A percentile compares a stretch with the other conserved stretches of the same genome.
These are phyloP conservation scores for Starmerella stigmatis DNA, from an alignment of 805 yeast species.

Conservation along the genomic window DNA sequence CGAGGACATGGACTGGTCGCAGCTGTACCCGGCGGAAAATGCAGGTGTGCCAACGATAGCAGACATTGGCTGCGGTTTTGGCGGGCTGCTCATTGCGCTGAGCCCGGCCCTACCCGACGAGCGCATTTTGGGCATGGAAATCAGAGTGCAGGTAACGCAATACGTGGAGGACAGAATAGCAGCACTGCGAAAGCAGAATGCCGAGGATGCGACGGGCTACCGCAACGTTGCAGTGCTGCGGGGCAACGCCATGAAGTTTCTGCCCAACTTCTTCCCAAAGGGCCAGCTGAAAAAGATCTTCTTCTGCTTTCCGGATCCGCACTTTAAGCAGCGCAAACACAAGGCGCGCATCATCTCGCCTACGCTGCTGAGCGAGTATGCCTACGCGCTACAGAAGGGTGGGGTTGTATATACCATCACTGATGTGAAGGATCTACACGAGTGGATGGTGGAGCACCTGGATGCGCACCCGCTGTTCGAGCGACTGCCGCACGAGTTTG, in stretches of 20 bases:
- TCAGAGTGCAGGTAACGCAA: slow-evolving; percentile 93
- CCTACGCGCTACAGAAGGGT: slow-evolving; percentile 74
- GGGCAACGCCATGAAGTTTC: slow-evolving; percentile 94
- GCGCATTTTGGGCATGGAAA: slow-evolving; percentile 88
- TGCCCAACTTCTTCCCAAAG: slow-evolving; percentile 83
- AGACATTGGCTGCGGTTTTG: slow-evolving; percentile 96
- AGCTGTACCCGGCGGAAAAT: slow-evolving; percentile 61
- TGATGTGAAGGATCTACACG: slow-evolving; percentile 84
- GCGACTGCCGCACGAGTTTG: slow-evolving; percentile 71
- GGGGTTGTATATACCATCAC: slow-evolving; percentile 91
- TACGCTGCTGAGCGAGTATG: slow-evolving; percentile 83
- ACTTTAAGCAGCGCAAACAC: slow-evolving; percentile 93
- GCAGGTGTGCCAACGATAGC: slow-evolving; percentile 52
- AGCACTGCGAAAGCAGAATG: slow-evolving; percentile 61
- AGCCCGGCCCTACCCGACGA: slow-evolving; percentile 67
- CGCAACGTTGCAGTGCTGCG: slow-evolving; percentile 83
- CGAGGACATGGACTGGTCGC: slow-evolving; percentile 75
- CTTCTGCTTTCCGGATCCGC: slow-evolving; percentile 99
- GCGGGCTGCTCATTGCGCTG: slow-evolving; percentile 74
- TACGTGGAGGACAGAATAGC: slow-evolving; percentile 91
- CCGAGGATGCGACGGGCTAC: slow-evolving; percentile 36
- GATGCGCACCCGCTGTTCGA: slow-evolving; percentile 86
- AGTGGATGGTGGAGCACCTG: slow-evolving; percentile 92
- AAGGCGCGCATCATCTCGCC: slow-evolving; percentile 92
- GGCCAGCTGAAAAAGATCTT: slow-evolving; percentile 82